These are phyloP conservation scores for Sclerotinia nivalis DNA, from an alignment of 2,329 filamentous ascomycete genomes.

Conservation along the genomic window DNA sequence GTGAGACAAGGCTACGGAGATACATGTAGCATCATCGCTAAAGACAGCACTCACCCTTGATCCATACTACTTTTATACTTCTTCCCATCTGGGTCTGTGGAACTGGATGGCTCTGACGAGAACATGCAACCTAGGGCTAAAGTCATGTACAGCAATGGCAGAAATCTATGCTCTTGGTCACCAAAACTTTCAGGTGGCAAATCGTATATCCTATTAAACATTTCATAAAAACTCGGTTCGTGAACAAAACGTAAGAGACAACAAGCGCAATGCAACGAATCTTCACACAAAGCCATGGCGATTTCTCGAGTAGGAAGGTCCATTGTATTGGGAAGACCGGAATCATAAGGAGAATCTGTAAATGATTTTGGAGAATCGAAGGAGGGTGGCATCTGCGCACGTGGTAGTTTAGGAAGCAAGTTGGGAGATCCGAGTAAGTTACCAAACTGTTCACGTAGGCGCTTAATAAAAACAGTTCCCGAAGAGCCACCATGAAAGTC, in stretches of 20 bases:
- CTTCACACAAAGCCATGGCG: conserved; percentile 55
- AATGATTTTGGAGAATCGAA: conserved; percentile 40
- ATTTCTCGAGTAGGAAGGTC: conserved; percentile 69
- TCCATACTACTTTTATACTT: conserved; percentile 55
- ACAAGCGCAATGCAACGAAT: conserved; percentile 58
- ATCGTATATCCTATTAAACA: conserved; percentile 76
- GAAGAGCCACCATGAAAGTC: conserved; percentile 96
- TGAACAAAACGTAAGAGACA: conserved; percentile 72
- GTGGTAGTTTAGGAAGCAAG: conserved; percentile 56
- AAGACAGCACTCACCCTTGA: conserved; percentile 52
- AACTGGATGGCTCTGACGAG: conserved; percentile 55
- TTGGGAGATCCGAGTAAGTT: conserved; percentile 67
- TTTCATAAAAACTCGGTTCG: conserved; percentile 75
- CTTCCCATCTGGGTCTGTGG: conserved; percentile 46
- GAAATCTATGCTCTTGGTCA: conserved; percentile 65
- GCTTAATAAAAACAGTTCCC: conserved; percentile 81
- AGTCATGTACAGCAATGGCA: conserved; percentile 70
- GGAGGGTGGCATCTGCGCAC: conserved; percentile 35
- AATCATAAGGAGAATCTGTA: conserved; percentile 39
- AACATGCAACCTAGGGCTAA: conserved; percentile 76
- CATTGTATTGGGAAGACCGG: conserved; percentile 43
- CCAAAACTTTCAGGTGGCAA: conserved; percentile 62
- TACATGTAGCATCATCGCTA: background rate
- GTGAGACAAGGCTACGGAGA: conserved; percentile 1
- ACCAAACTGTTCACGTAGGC: conserved; percentile 85